Base-by-base conservation (phyloP, 192 early-diverging fungal genomes). In the Entophlyctis luteolus region DNA sequence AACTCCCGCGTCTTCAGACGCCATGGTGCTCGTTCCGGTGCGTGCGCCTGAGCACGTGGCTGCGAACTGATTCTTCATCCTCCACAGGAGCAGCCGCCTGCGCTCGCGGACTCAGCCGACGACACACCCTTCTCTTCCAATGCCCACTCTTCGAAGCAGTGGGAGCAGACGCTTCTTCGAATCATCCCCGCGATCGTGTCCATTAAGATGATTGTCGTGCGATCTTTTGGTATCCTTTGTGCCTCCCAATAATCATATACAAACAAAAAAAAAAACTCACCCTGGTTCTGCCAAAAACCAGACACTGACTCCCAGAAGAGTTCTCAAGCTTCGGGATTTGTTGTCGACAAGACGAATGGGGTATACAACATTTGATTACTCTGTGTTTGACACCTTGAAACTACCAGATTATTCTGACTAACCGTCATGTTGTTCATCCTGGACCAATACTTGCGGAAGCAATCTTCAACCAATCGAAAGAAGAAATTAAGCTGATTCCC, bases 311-410 rank as follows among this genome's bases (percentile, higher is more conserved):
- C 78, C 78, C 53, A 67, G 36, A 77, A 86, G 32, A 83, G 84
- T 2, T 88, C 86, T 49, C 85, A 91, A 69, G 90, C 90, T 27
- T 83, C 86, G 27, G 90, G 90, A 12, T 91, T 91, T 68, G 84
- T 91, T 62, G 89, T 91, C 16, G 90, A 91, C 77, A 83, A 85
- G 34, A 74, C 79, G 67, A 73, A 78, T 22, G 89, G 88, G 25
- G 77, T 87, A 33, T 83, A 82, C 34, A 18, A 29, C 33, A 16
- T 25, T 45, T 35, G 20, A 23, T 20, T 70, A 28, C 25, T 14
- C n/a, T 18, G 1, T 18, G 22, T 39, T 25, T 27, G 1, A 56
- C 28, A 12, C 12, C 28, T 33, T 1, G 10, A n/a, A 10, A 45
- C n/a, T n/a, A 45, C 18, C 62, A 72, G 73, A 72, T 79, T 34